Evolutionary conservation across 768 basidiomycete species (phyloP).

Genomic region (Psilocybe sp.): DNA sequence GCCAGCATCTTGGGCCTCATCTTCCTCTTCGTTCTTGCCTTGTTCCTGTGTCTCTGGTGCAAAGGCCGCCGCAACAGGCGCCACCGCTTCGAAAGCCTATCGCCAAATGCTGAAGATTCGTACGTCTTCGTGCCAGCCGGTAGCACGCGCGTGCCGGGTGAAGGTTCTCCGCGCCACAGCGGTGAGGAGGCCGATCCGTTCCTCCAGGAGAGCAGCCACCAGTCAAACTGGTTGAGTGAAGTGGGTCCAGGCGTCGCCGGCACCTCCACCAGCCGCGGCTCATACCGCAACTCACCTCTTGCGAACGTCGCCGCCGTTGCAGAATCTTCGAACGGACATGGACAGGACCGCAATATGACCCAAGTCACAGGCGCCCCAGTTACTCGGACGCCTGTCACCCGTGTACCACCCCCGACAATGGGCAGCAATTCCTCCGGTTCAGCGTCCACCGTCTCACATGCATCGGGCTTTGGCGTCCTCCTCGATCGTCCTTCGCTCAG

Average conservation of each 20-base stretch:
- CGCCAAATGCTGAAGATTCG: conserved; percentile 32
- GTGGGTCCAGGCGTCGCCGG: neutral
- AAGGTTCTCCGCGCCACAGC: conserved; percentile 66
- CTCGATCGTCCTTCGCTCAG: conserved; percentile 42
- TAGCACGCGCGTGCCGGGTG: conserved; percentile 40
- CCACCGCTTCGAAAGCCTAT: conserved; percentile 26
- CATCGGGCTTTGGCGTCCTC: conserved; percentile 41
- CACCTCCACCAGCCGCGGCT: conserved; percentile 1
- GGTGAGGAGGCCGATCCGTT: conserved; percentile 72
- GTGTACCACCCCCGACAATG: conserved; percentile 39
- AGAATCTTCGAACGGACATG: conserved; percentile 1
- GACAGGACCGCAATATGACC: conserved; percentile 8
- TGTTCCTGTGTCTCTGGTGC: conserved; percentile 45
- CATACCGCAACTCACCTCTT: neutral
- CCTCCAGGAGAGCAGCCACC: conserved; percentile 34
- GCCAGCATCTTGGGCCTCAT: conserved; percentile 60
- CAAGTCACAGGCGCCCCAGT: conserved; percentile 18
- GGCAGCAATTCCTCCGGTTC: conserved; percentile 37
- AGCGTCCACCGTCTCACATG: conserved; percentile 35
- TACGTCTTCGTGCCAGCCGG: conserved; percentile 38
- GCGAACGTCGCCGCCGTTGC: conserved; percentile 8
- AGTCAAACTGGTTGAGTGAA: conserved; percentile 9
- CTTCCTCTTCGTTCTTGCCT: conserved; percentile 49
- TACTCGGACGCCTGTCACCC: conserved; percentile 22
- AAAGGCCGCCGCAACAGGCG: conserved; percentile 44